Evolutionary conservation across 495 filamentous ascomycete genomes (phyloP), one percentile per base, ranked within the genome.

Genomic region (Penicillium atrosanguineum): DNA sequence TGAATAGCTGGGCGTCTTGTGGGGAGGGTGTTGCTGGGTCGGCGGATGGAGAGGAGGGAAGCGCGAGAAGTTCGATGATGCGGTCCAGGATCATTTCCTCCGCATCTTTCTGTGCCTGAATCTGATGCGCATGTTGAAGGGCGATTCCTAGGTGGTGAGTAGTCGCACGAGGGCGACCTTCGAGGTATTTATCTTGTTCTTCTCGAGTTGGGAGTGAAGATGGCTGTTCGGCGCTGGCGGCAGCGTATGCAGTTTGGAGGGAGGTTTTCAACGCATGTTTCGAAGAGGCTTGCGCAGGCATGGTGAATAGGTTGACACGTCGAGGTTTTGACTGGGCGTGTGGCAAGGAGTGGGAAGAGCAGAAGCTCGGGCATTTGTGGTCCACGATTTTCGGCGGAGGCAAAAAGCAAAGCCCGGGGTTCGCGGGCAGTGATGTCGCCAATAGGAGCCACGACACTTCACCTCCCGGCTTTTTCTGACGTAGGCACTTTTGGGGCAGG

Each of bases 51-150:
- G 65, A 61, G 2, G 78, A 73, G 9, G 84, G 82, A 42, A 84
- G 78, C 41, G 85, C 81, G 37, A 85, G 65, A 7, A 95, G 87
- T 12, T 81, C 78, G 38, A 88, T 79, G 28, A 84, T 86, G 44
- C 85, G 78, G 48, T 79, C 75, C 48, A 97, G 76, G 49, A 95
- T 90, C 45, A 80, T 71, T 16, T 79, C 68, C 64, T 95, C 87
- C 53, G 88, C 74, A 20, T 86, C 80, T 60, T 90, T 92, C 45
- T 84, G 87, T 46, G 85, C 72, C 60, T 95, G 87, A 50, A 97
- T 86, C 26, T 86, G 76, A 52, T 83, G 79, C 12, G 93, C 91
- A 72, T 95, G 91, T 54, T 88, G 81, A 42, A 96, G 70, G 14
- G 91, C 92, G 39, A 84, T 79, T 25, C 80, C 75, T 18, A 79